Percentiles rank a stretch among this genome's conserved stretches.
These are phyloP conservation scores for Mycena amicta DNA, from an alignment of 768 basidiomycete genomes.

Conservation along the genomic window DNA sequence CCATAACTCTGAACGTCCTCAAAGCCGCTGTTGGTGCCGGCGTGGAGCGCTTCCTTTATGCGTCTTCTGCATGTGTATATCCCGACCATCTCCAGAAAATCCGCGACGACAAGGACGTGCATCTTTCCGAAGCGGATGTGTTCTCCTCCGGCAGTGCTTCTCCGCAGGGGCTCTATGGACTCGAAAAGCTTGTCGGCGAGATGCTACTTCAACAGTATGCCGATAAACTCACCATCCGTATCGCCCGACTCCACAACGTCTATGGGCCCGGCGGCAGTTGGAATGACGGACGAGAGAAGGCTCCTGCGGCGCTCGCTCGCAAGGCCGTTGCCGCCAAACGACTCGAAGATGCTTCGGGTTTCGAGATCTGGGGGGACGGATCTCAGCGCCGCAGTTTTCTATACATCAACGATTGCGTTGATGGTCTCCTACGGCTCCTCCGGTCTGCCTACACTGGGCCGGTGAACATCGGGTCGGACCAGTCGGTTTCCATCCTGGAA, in stretches of 20 bases:
- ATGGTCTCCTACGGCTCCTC: conserved; percentile 49
- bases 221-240: conserved; percentile 33
- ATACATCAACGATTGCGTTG: conserved; percentile 56
- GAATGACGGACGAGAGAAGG: conserved; percentile 60
- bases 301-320: conserved; percentile 56
- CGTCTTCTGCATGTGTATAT: conserved; percentile 64
- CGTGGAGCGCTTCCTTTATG: conserved; percentile 51
- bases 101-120: conserved; percentile 33
- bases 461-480: conserved; percentile 57
- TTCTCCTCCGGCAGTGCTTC: conserved; percentile 32
- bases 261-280: conserved; percentile 58
- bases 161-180: conserved; percentile 61
- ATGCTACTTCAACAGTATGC: conserved; percentile 40
- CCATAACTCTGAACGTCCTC: conserved; percentile 53
- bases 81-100: conserved; percentile 44
- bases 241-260: conserved; percentile 63
- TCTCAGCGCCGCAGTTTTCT: conserved; percentile 56
- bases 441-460: conserved; percentile 36
- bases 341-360: conserved; percentile 6
- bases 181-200: conserved; percentile 59
- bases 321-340: conserved; percentile 47
- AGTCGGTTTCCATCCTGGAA: conserved; percentile 41
- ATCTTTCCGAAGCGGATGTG: conserved; percentile 49
- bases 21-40: conserved; percentile 36
- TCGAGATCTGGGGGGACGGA: conserved; percentile 65